Evolutionary conservation across 345 rosid genomes (phyloP).

Genomic region (Pistacia atlantica): DNA sequence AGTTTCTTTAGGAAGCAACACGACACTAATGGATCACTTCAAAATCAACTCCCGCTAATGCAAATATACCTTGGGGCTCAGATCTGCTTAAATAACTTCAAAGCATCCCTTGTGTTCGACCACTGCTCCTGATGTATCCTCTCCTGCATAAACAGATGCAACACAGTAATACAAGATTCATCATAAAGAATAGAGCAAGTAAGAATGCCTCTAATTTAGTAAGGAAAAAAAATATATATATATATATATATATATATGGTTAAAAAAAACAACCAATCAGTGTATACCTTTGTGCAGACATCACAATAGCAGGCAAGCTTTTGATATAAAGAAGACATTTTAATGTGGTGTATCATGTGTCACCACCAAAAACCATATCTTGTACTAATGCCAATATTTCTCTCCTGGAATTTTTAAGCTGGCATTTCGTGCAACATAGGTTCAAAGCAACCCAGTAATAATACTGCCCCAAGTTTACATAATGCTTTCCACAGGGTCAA

Average conservation of each 20-base stretch:
- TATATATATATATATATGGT: no score
- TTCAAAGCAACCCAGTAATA: background rate
- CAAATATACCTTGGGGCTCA: conserved; percentile 79
- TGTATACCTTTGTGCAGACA: background rate
- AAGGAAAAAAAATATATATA: background rate
- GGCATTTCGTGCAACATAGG: background rate
- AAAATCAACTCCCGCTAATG: background rate
- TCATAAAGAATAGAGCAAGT: conserved; percentile 11
- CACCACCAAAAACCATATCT: background rate
- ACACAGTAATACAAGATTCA: background rate
- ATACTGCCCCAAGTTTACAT: background rate
- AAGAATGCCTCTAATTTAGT: conserved; percentile 3
- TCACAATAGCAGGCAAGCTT: background rate
- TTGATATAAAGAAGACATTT: background rate
- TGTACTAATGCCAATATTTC: background rate
- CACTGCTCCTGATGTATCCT: conserved; percentile 73
- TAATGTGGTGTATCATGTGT: background rate
- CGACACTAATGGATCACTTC: background rate
- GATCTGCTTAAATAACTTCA: conserved; percentile 80
- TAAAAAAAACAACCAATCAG: background rate
- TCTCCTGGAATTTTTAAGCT: background rate
- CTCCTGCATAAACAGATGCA: conserved; percentile 42
- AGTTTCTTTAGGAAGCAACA: conserved; percentile 6
- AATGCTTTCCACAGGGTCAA: conserved; percentile 1
- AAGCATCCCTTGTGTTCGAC: conserved; percentile 90